Evolutionary conservation across 2,329 filamentous ascomycete species (phyloP).

Genomic region (Hypoxylon rubiginosum): DNA sequence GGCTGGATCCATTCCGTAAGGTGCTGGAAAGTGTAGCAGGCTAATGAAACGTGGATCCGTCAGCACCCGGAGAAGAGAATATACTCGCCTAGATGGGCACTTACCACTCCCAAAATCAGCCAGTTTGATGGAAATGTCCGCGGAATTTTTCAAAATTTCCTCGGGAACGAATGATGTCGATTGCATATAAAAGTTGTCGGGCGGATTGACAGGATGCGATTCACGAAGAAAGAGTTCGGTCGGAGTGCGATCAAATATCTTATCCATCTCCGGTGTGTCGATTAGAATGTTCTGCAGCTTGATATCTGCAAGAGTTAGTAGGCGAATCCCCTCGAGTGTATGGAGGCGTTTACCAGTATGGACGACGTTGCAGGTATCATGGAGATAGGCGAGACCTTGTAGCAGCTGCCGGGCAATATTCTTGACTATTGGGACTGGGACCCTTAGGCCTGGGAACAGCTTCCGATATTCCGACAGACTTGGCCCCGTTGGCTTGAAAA

Average conservation of each 20-base stretch:
- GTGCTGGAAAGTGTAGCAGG: not conserved
- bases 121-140: not conserved
- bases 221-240: not conserved
- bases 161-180: not conserved
- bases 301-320: not conserved
- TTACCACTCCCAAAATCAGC: not conserved
- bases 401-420: not conserved
- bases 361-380: not conserved
- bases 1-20: slow-evolving; percentile 2
- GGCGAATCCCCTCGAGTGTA: too few relatives aligned
- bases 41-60: not conserved
- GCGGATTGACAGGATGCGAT: not conserved
- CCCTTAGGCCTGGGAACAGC: not conserved
- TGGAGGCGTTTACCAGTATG: not conserved
- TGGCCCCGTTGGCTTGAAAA: not conserved
- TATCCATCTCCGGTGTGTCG: not conserved
- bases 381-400: not conserved
- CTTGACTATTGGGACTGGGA: not conserved
- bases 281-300: not conserved
- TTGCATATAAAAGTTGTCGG: slow-evolving; percentile 2
- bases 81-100: not conserved
- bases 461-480: not conserved
- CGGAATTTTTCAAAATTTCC: not conserved
- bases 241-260: not conserved
- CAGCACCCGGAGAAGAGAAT: not conserved